These are phyloP conservation scores for Gonium pectorale DNA, from an alignment of 139 green algal species.

Conservation along the genomic window DNA sequence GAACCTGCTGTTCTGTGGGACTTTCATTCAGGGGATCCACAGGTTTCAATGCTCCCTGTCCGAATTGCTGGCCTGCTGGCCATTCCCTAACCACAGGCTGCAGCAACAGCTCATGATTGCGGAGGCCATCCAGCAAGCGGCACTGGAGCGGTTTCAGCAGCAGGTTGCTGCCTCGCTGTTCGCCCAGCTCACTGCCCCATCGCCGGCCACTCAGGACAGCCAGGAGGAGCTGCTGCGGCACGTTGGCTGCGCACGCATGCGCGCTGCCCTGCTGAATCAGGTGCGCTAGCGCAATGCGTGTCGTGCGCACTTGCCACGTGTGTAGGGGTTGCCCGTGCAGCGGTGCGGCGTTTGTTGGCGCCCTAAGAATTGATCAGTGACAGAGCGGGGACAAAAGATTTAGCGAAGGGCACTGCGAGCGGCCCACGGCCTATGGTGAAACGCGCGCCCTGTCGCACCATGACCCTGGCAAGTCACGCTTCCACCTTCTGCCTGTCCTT, in stretches of 20 bases:
- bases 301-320: too few relatives aligned
- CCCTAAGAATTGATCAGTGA: not conserved
- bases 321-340: too few relatives aligned
- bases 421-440: too few relatives aligned
- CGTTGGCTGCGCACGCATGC: conserved; percentile 28
- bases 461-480: too few relatives aligned
- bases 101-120: conserved; percentile 23
- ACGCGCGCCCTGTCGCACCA: too few relatives aligned
- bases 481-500: too few relatives aligned
- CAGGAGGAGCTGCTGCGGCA: conserved; percentile 23
- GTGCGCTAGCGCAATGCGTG: not conserved
- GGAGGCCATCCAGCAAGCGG: not conserved
- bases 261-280: conserved; percentile 7
- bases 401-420: too few relatives aligned
- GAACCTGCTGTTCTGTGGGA: too few relatives aligned
- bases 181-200: not conserved
- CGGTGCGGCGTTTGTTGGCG: not conserved
- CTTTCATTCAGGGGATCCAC: too few relatives aligned
- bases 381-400: not conserved
- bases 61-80: not conserved
- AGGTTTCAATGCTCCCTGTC: too few relatives aligned
- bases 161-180: too few relatives aligned
- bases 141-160: not conserved
- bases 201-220: too few relatives aligned
- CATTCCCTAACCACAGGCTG: not conserved